phyloP scores from a whole-genome alignment of 768 basidiomycete genomes.

The Boletellus sp. region DNA sequence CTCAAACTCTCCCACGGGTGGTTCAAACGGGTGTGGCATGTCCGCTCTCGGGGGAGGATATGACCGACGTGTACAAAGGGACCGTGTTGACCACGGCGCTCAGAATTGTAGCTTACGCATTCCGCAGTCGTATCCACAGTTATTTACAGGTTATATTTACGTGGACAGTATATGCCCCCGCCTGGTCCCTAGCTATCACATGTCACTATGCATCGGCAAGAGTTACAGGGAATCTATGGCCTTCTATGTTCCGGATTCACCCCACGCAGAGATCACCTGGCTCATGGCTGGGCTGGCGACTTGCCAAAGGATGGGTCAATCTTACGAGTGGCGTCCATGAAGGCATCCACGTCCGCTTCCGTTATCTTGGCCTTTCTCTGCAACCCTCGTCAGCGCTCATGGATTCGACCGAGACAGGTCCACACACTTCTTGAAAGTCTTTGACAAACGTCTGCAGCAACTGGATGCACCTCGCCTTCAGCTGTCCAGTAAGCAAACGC shows the following conservation, averaged over 20 bases:
- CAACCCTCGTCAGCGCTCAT: constrained; percentile 4
- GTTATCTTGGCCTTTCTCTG: constrained; percentile 80
- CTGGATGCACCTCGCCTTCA: constrained; percentile 87
- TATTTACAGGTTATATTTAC: constrained; percentile 5
- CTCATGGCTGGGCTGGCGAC: constrained; percentile 11
- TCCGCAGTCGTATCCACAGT: neutral
- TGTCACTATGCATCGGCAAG: constrained; percentile 3
- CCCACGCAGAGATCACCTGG: neutral
- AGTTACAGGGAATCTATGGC: constrained; percentile 1
- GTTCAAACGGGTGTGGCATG: constrained; percentile 35
- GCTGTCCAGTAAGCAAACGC: constrained; percentile 78
- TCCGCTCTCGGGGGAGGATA: constrained; percentile 24
- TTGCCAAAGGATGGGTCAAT: constrained; percentile 60
- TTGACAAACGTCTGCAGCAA: constrained; percentile 78
- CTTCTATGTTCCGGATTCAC: neutral
- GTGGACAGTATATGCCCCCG: constrained; percentile 1
- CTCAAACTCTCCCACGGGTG: constrained; percentile 26
- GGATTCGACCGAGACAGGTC: neutral
- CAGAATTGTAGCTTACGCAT: neutral
- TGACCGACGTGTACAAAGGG: constrained; percentile 7
- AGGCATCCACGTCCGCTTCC: constrained; percentile 66
- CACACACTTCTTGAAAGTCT: constrained; percentile 75
- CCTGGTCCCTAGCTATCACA: neutral
- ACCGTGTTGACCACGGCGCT: constrained; percentile 13
- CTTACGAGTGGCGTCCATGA: constrained; percentile 78